Conservation (phyloP, 139 green algal species). For the Eudorina sp. region DNA sequence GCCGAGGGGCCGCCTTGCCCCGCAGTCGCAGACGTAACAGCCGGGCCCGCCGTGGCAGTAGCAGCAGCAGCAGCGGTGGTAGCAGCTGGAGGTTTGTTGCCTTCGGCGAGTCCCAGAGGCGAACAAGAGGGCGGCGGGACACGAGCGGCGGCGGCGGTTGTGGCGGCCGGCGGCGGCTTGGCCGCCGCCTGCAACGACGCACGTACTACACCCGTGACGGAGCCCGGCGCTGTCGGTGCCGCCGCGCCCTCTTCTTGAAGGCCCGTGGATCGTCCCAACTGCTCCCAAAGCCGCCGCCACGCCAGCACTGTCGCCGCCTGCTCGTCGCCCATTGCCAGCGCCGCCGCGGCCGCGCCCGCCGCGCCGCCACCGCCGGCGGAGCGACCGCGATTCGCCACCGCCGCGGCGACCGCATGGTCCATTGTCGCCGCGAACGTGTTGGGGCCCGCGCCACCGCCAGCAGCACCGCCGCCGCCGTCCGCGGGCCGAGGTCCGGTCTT, state of each 20-base stretch:
- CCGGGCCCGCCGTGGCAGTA: too few species aligned
- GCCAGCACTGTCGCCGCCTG: neutral
- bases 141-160: too few species aligned
- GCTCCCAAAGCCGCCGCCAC: conserved; percentile 7
- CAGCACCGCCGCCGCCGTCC: neutral
- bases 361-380: neutral
- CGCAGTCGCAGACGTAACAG: too few species aligned
- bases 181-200: neutral
- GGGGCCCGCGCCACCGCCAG: neutral
- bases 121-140: too few species aligned
- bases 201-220: neutral
- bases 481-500: too few species aligned
- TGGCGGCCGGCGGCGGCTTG: too few species aligned
- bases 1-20: too few species aligned
- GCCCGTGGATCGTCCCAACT: neutral
- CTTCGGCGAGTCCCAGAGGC: too few species aligned
- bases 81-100: too few species aligned
- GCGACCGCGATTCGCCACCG: neutral
- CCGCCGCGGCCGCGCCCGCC: neutral
- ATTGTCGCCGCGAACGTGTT: neutral
- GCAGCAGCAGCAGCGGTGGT: too few species aligned
- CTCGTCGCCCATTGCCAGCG: neutral
- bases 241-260: neutral
- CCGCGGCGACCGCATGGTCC: neutral
- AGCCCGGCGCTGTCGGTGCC: neutral